phyloP scores from a whole-genome alignment of 257 asterid genomes.

The Schizonepeta tenuifolia region DNA sequence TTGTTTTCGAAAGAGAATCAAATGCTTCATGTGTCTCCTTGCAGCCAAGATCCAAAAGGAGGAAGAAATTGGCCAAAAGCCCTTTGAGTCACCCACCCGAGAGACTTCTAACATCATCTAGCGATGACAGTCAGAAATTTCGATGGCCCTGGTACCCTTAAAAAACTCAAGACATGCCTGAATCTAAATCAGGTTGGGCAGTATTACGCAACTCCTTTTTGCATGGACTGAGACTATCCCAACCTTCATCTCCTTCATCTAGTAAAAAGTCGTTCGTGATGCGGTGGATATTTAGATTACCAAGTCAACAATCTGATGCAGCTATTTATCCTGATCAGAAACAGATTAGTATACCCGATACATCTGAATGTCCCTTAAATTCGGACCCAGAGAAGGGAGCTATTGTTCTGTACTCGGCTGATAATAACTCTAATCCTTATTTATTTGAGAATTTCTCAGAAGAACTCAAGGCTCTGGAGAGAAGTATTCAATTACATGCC shows the following conservation, averaged over 20 bases:
- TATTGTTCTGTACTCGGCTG: conserved; percentile 40
- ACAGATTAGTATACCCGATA: conserved; percentile 42
- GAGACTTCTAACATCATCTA: conserved; percentile 31
- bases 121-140: conserved; percentile 38
- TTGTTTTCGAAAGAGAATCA: conserved; percentile 59
- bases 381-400: conserved; percentile 51
- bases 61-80: conserved; percentile 48
- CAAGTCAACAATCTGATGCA: conserved; percentile 63
- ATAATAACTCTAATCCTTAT: conserved; percentile 32
- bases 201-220: conserved; percentile 55
- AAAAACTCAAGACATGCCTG: conserved; percentile 39
- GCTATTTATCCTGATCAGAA: conserved; percentile 74
- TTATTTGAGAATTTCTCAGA: conserved; percentile 39
- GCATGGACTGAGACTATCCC: conserved; percentile 38
- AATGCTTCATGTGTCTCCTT: conserved; percentile 34
- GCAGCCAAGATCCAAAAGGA: conserved; percentile 47
- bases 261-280: conserved; percentile 52
- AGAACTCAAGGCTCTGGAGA: conserved; percentile 60
- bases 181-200: conserved; percentile 67
- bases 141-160: conserved; percentile 68
- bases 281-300: conserved; percentile 56
- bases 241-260: conserved; percentile 41
- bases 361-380: conserved; percentile 40
- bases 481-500: conserved; percentile 58
- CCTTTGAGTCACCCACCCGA: conserved; percentile 46